phyloP scores from a whole-genome alignment of 164 flowering plant genomes.

The Protea cynaroides region DNA sequence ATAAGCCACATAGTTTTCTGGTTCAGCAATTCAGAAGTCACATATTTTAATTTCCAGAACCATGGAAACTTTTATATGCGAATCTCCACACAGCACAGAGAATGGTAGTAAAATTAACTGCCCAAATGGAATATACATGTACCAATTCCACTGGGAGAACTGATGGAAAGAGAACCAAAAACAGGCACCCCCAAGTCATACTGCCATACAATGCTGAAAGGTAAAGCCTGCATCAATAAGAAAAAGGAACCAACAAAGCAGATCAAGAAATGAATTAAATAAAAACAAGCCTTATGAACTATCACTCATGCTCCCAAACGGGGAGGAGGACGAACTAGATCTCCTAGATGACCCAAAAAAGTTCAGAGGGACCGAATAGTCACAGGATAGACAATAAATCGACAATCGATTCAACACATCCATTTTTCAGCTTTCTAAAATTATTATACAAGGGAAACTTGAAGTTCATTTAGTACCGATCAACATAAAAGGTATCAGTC shows the following conservation, averaged over 20 bases:
- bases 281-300: not conserved
- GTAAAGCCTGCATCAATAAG: constrained; percentile 32
- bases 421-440: no score
- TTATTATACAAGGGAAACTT: no score
- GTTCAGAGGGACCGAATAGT: no score
- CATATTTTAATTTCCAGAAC: not conserved
- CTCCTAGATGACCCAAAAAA: no score
- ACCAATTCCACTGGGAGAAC: constrained; percentile 49
- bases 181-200: constrained; percentile 68
- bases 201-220: constrained; percentile 52
- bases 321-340: no score
- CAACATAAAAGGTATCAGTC: no score
- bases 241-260: not conserved
- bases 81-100: not conserved
- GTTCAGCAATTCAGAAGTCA: not conserved
- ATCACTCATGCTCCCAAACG: no score
- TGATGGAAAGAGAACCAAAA: constrained; percentile 71
- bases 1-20: not conserved
- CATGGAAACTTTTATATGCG: not conserved
- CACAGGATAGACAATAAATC: no score
- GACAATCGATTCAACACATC: no score
- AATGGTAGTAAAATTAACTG: not conserved
- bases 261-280: no score
- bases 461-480: no score
- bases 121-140: constrained; percentile 5